Evolutionary conservation across 208 protist genomes (phyloP), one percentile per base, ranked within the genome.

Genomic region (Crithidia acanthocephali): DNA sequence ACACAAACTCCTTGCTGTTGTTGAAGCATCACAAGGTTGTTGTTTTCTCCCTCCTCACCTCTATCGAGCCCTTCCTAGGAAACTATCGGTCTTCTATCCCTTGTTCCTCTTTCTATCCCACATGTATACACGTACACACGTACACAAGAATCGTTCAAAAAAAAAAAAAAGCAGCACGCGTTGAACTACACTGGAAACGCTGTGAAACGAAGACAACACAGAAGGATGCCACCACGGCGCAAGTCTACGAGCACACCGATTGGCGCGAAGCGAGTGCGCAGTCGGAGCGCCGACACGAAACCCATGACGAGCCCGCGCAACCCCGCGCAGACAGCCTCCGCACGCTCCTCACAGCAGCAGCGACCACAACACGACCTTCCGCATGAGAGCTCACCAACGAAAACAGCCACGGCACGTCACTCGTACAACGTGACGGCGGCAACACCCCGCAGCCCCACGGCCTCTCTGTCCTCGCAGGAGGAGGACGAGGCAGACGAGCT

Each of bases 401-500:
- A 10, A 55, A 22, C 25, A 32, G 8, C 50, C 5, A 10, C 18
- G 6, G 45, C 3, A 55, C 50, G 25, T 55, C 9, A 32, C 20
- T 13, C 37, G 37, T 42, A 7, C 55, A 8, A 40, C 1, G 3
- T 28, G n/a, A 1, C 1, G 9, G 25, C 4, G 28, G 52, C 28
- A 27, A 40, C 20, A 20, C 3, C 9, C 5, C 33, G 37, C n/a
- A 32, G n/a, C 23, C 5, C 5, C 16, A 48, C 25, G 42, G 2
- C 59, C 15, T 48, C 59, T 6, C 28, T 27, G 18, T 52, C 9
- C 16, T 23, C 59, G 11, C 35, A 40, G 8, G 27, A 27, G 10
- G 66, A 74, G 1, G 68, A 69, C 9, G 74, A 69, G 15, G n/a
- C 13, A 0, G 63, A 72, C 20, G 40, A n/a, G 5, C 62, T 65